Conservation (phyloP, 2,329 filamentous ascomycete species). For the Verruconis gallopava region DNA sequence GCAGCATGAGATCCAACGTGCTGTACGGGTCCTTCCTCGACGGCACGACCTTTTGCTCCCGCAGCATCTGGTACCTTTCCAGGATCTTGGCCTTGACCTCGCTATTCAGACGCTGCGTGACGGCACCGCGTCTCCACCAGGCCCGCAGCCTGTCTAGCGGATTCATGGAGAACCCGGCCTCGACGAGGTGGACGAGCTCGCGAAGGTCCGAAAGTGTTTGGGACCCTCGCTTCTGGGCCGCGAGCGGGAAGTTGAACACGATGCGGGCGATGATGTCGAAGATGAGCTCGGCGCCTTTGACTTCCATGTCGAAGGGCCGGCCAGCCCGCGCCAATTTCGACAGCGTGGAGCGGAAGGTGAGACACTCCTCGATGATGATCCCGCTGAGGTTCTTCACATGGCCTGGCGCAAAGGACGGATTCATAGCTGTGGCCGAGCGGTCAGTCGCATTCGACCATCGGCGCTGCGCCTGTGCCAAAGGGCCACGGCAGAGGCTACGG, state of each 20-base stretch:
- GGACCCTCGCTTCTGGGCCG: background rate
- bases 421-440: too few species aligned
- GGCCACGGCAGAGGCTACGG: background rate
- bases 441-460: too few species aligned
- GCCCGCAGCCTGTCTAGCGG: slow-evolving; percentile 1
- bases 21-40: slow-evolving; percentile 5
- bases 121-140: background rate
- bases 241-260: slow-evolving; percentile 1
- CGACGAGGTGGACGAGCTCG: slow-evolving; percentile 1
- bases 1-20: slow-evolving; percentile 6
- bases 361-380: slow-evolving; percentile 22
- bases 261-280: slow-evolving; percentile 8
- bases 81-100: background rate
- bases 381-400: slow-evolving; percentile 20
- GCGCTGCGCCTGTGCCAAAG: too few species aligned
- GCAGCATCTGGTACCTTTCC: background rate
- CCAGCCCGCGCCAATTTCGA: slow-evolving; percentile 11
- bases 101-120: background rate
- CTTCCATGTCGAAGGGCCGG: slow-evolving; percentile 5
- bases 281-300: background rate
- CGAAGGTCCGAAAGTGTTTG: background rate
- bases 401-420: slow-evolving; percentile 22
- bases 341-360: slow-evolving; percentile 19
- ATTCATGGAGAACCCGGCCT: slow-evolving; percentile 2
- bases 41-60: slow-evolving; percentile 1